Conservation (phyloP, 2,329 filamentous ascomycete genomes). For the Trichoderma asperellum region DNA sequence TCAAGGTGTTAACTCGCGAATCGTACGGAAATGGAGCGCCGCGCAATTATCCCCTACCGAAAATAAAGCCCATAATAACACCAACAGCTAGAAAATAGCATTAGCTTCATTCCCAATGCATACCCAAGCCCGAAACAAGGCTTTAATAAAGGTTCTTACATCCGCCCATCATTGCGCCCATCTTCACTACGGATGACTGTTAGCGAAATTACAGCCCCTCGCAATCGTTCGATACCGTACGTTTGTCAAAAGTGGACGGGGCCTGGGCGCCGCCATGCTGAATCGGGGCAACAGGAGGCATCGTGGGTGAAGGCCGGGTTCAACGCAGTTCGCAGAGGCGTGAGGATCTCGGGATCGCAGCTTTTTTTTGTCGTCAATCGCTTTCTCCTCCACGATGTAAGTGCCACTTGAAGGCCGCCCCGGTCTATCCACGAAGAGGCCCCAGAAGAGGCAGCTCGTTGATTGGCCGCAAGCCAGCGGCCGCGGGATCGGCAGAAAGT, state of each 20-base stretch:
- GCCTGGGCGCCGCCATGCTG: slow-evolving; percentile 49
- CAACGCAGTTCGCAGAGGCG: slow-evolving; percentile 1
- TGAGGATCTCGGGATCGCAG: slow-evolving; percentile 1
- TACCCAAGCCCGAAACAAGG: background rate
- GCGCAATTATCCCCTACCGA: slow-evolving; percentile 62
- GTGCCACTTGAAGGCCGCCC: background rate
- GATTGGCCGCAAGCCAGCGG: slow-evolving; percentile 35
- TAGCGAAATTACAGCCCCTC: slow-evolving; percentile 31
- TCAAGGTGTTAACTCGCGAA: slow-evolving; percentile 14
- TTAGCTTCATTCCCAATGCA: slow-evolving; percentile 38
- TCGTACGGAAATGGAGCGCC: background rate
- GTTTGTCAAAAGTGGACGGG: slow-evolving; percentile 59
- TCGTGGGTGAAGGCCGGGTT: slow-evolving; percentile 31
- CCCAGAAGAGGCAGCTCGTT: slow-evolving; percentile 3
- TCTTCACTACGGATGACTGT: slow-evolving; percentile 61
- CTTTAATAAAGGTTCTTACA: slow-evolving; percentile 66
- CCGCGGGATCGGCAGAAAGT: slow-evolving; percentile 36
- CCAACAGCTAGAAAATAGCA: slow-evolving; percentile 71
- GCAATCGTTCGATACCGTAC: slow-evolving; percentile 42
- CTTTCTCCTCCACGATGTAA: background rate
- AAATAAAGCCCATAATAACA: slow-evolving; percentile 96
- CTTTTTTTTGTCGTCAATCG: slow-evolving; percentile 10
- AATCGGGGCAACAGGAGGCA: slow-evolving; percentile 50
- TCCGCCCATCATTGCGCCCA: slow-evolving; percentile 98
- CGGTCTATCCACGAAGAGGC: background rate